These are phyloP conservation scores for Chenopodium berlandieri DNA, from an alignment of 148 eudicot genomes.

Conservation along the genomic window DNA sequence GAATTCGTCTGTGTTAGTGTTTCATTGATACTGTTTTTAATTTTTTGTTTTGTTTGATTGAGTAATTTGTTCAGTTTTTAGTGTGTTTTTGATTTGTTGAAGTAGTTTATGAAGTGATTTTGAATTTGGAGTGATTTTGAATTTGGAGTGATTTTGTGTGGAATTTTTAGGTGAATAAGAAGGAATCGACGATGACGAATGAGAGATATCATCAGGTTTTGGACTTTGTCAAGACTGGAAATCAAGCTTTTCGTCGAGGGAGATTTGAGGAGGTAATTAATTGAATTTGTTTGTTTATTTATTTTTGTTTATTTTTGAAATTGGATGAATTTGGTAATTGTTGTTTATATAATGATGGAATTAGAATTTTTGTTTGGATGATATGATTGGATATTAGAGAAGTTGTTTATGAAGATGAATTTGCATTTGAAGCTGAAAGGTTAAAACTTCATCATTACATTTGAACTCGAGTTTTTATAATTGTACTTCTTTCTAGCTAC, in stretches of 20 bases:
- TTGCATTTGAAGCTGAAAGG: background rate
- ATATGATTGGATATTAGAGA: too few relatives aligned
- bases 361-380: too few relatives aligned
- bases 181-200: conserved; percentile 46
- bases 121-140: background rate
- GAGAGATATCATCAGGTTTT: conserved; percentile 56
- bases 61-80: background rate
- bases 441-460: too few relatives aligned
- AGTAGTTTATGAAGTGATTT: background rate
- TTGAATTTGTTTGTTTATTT: background rate
- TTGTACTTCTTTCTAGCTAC: too few relatives aligned
- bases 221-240: conserved; percentile 63
- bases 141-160: background rate
- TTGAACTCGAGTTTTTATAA: too few relatives aligned
- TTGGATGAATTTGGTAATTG: background rate
- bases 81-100: background rate
- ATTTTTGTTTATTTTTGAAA: background rate
- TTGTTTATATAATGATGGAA: background rate
- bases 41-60: too few relatives aligned
- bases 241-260: conserved; percentile 58
- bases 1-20: conserved; percentile 63
- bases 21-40: background rate
- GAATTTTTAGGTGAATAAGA: conserved; percentile 47
- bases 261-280: conserved; percentile 59
- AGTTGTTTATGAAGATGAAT: background rate